phyloP scores from a whole-genome alignment of 805 yeast species.

The Starmerella roubikii region DNA sequence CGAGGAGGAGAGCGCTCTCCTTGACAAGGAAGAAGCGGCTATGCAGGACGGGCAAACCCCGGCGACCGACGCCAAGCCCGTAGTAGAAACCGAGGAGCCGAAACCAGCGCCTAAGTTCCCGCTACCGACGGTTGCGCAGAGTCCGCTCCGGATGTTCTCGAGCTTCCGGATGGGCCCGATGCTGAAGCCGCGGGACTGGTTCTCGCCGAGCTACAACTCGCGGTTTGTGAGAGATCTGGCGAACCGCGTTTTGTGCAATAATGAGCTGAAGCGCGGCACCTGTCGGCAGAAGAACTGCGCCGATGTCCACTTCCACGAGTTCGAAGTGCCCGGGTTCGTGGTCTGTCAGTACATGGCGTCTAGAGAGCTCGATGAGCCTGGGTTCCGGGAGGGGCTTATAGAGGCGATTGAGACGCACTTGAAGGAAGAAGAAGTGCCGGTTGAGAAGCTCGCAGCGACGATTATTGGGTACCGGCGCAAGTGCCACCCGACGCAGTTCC shows the following conservation, averaged over 20 bases:
- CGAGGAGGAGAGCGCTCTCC: conserved; percentile 2
- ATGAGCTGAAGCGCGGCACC: conserved; percentile 8
- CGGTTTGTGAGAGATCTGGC: conserved; percentile 10
- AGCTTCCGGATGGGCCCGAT: conserved; percentile 16
- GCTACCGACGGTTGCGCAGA: not conserved
- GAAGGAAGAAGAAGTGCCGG: conserved; percentile 2
- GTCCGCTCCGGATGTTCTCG: conserved; percentile 16
- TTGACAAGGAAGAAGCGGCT: conserved; percentile 3
- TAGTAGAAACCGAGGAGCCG: not conserved
- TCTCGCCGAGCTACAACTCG: conserved; percentile 16
- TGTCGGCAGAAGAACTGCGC: conserved; percentile 12
- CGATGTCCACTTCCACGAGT: conserved; percentile 17
- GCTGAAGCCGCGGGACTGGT: conserved; percentile 9
- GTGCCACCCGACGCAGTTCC: conserved; percentile 5
- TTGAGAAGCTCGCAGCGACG: conserved; percentile 12
- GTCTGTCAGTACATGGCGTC: conserved; percentile 16
- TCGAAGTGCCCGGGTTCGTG: conserved; percentile 4
- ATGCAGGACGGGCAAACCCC: not conserved
- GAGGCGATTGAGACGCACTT: conserved; percentile 3
- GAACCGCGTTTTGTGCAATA: conserved; percentile 11
- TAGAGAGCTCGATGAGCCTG: conserved; percentile 6
- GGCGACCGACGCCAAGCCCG: not conserved
- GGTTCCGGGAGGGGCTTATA: conserved; percentile 10
- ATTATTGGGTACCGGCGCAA: conserved; percentile 7
- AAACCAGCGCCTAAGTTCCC: not conserved